A percentile compares a stretch with the other conserved stretches of the same genome.
phyloP scores from a whole-genome alignment of 768 basidiomycete species.

The Mycena capillaripes region DNA sequence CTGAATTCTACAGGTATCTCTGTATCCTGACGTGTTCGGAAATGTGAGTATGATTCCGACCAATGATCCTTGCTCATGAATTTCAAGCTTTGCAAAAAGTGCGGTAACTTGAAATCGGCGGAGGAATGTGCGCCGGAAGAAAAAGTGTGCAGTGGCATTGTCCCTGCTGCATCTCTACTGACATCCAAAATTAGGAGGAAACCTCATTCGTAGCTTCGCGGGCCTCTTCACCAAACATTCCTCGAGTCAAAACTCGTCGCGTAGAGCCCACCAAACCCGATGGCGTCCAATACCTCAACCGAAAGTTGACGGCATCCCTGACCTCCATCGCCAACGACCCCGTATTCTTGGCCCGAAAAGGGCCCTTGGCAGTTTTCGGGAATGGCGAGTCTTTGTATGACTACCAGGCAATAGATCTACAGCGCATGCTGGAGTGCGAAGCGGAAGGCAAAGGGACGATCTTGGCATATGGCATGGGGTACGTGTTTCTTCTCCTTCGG shows the following conservation, averaged over 20 bases:
- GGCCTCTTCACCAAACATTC: too few species aligned
- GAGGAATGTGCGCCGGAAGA: neutral
- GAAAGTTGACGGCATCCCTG: conserved; percentile 3
- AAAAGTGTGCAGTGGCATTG: too few species aligned
- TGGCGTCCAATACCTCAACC: neutral
- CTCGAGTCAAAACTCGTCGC: neutral
- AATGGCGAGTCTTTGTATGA: neutral
- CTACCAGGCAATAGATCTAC: conserved; percentile 10
- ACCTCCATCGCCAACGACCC: neutral
- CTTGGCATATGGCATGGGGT: conserved; percentile 21
- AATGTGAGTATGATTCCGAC: neutral
- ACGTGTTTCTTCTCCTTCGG: too few species aligned
- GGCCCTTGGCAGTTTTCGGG: neutral
- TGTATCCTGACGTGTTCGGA: neutral
- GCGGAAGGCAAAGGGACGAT: neutral
- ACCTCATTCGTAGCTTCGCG: neutral
- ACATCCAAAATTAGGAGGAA: too few species aligned
- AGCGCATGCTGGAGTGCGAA: conserved; percentile 9
- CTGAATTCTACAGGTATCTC: neutral
- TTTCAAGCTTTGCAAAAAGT: neutral
- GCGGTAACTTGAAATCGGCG: neutral
- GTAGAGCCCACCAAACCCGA: neutral
- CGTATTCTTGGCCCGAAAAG: conserved; percentile 1
- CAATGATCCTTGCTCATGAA: too few species aligned
- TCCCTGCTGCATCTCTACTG: too few species aligned